Evolutionary conservation across 2,329 filamentous ascomycete species (phyloP).

Genomic region (Talaromyces funiculosus): DNA sequence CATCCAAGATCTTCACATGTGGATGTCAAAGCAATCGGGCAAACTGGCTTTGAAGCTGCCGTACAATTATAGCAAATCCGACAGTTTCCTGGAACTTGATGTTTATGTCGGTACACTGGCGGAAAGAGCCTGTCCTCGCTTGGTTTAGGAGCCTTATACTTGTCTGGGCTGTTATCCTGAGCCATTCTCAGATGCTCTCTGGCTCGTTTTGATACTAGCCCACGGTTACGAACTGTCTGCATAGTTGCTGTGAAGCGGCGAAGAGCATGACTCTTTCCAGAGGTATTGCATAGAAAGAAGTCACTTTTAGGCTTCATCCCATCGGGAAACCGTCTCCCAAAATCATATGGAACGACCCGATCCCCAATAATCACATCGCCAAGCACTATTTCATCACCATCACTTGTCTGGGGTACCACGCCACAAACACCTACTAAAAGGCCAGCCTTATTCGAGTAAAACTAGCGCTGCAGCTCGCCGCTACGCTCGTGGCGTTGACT

Average conservation of each 20-base stretch:
- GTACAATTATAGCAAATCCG: neutral
- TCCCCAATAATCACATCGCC: slow-evolving; percentile 6
- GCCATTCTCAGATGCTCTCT: neutral
- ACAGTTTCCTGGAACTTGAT: neutral
- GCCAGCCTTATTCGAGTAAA: neutral
- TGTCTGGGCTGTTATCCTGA: neutral
- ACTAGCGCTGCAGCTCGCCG: neutral
- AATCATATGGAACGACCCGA: neutral
- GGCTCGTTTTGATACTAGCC: neutral
- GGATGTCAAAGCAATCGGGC: neutral
- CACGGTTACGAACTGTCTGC: neutral
- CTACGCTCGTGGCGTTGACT: neutral
- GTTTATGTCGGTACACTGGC: neutral
- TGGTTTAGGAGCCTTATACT: neutral
- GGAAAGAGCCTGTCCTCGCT: neutral
- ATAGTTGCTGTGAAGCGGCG: neutral
- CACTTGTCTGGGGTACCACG: neutral
- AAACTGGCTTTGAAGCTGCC: neutral
- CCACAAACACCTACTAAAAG: slow-evolving; percentile 7
- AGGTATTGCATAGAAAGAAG: neutral
- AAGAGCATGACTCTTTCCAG: neutral
- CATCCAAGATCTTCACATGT: neutral
- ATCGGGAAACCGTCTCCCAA: neutral
- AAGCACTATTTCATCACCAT: neutral
- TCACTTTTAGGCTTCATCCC: neutral